Evolutionary conservation across 1,284 basidiomycete genomes (phyloP).

Genomic region (Ceratobasidium sp.): DNA sequence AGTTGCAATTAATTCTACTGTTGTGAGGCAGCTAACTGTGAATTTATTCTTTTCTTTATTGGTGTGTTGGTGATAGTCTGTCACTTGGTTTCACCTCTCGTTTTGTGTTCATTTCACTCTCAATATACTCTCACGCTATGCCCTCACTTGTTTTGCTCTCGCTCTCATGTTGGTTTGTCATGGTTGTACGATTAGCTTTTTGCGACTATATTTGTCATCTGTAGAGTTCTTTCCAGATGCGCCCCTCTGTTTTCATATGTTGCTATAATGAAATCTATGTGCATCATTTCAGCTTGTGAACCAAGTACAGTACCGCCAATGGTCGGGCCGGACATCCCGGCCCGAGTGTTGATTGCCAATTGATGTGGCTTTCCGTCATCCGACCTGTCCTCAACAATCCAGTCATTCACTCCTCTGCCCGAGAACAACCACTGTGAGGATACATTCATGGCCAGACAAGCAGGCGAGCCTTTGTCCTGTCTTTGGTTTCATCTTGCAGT

Average conservation of each 20-base stretch:
- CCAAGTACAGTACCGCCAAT: neutral
- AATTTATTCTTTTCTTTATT: constrained; percentile 47
- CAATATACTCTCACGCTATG: constrained; percentile 16
- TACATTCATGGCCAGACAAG: too few relatives aligned
- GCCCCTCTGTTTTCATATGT: constrained; percentile 15
- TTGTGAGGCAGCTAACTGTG: constrained; percentile 24
- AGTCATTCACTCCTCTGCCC: too few relatives aligned
- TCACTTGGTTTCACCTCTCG: constrained; percentile 8
- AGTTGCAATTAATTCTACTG: constrained; percentile 42
- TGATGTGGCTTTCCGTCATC: too few relatives aligned
- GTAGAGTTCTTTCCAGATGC: constrained; percentile 41
- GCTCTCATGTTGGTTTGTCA: constrained; percentile 8
- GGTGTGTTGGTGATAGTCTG: constrained; percentile 21
- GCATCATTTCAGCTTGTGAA: constrained; percentile 22
- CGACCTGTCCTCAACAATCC: too few relatives aligned
- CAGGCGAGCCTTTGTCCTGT: too few relatives aligned
- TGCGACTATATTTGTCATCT: constrained; percentile 28
- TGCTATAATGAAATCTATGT: constrained; percentile 36
- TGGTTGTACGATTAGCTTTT: constrained; percentile 38
- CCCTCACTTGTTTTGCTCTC: neutral
- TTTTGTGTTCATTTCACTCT: constrained; percentile 11
- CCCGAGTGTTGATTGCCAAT: too few relatives aligned
- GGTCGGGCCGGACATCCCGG: too few relatives aligned
- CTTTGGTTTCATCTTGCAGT: too few relatives aligned
- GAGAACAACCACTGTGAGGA: too few relatives aligned